These are phyloP conservation scores for Tubosaeta brunneosetosa DNA, from an alignment of 768 basidiomycete genomes.

Conservation along the genomic window DNA sequence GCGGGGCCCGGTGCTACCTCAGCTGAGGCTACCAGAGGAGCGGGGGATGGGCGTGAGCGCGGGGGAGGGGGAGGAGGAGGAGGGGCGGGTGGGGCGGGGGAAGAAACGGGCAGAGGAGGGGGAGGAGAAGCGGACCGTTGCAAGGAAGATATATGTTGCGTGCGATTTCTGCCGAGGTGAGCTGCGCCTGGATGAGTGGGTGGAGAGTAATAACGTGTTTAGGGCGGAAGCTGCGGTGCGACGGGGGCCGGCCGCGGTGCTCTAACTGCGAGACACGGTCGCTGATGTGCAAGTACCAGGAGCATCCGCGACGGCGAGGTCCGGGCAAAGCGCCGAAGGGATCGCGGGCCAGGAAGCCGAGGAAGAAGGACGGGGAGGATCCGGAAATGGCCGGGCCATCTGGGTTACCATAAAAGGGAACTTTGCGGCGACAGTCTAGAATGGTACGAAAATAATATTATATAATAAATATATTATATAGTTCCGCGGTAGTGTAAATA, in stretches of 20 bases:
- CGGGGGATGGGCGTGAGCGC: background rate
- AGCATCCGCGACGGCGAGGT: slow-evolving; percentile 54
- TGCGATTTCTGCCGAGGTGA: slow-evolving; percentile 78
- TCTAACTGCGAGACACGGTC: slow-evolving; percentile 55
- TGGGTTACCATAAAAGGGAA: slow-evolving; percentile 21
- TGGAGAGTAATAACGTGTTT: background rate
- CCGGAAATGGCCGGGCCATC: slow-evolving; percentile 27
- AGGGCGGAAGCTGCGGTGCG: slow-evolving; percentile 76
- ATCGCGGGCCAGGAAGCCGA: slow-evolving; percentile 41
- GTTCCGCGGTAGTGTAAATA: slow-evolving; percentile 25
- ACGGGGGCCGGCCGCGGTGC: slow-evolving; percentile 61
- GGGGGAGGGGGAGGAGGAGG: slow-evolving; percentile 10
- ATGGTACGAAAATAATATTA: slow-evolving; percentile 16
- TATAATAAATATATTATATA: slow-evolving; percentile 24
- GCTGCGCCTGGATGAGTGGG: slow-evolving; percentile 11
- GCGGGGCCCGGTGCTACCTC: slow-evolving; percentile 24
- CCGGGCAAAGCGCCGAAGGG: slow-evolving; percentile 73
- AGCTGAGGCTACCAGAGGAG: slow-evolving; percentile 26
- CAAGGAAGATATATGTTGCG: slow-evolving; percentile 43
- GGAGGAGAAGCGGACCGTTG: slow-evolving; percentile 21
- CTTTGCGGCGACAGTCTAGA: slow-evolving; percentile 12
- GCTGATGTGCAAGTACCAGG: slow-evolving; percentile 50
- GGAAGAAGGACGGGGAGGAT: slow-evolving; percentile 19
- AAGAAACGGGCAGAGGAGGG: slow-evolving; percentile 12
- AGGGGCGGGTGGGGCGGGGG: slow-evolving; percentile 12